Conservation (phyloP, 805 yeast species). For the Lipomyces orientalis region DNA sequence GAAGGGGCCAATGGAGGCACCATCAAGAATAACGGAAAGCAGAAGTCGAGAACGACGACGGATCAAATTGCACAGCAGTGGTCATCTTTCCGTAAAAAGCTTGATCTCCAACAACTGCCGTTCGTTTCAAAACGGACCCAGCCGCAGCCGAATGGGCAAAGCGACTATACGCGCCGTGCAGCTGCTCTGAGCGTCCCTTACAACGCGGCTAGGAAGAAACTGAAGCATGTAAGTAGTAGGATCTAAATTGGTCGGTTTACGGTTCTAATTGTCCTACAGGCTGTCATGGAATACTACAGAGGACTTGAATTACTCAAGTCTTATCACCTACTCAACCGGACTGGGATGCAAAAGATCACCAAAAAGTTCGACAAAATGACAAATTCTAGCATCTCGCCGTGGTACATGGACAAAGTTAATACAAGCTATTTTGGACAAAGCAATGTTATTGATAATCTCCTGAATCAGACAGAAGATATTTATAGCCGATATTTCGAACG, state of each 20-base stretch:
- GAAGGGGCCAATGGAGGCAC: conserved; percentile 4
- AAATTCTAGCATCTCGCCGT: conserved; percentile 50
- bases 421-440: conserved; percentile 64
- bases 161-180: conserved; percentile 25
- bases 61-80: conserved; percentile 9
- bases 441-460: conserved; percentile 68
- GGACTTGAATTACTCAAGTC: conserved; percentile 72
- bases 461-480: conserved; percentile 67
- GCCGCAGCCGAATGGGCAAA: conserved; percentile 8
- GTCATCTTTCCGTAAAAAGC: conserved; percentile 22
- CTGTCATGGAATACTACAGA: conserved; percentile 74
- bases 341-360: conserved; percentile 86
- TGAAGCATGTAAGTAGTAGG: conserved; percentile 22
- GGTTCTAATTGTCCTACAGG: conserved; percentile 53
- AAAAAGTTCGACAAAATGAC: conserved; percentile 88
- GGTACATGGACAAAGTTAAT: conserved; percentile 65
- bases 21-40: not conserved
- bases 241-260: conserved; percentile 21
- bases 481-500: conserved; percentile 70
- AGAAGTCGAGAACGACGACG: not conserved
- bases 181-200: conserved; percentile 23
- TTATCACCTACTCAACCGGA: conserved; percentile 76
- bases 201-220: conserved; percentile 28
- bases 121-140: conserved; percentile 1
- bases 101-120: conserved; percentile 35